Conservation (phyloP, 148 eudicot genomes). For the Rheum nobile region DNA sequence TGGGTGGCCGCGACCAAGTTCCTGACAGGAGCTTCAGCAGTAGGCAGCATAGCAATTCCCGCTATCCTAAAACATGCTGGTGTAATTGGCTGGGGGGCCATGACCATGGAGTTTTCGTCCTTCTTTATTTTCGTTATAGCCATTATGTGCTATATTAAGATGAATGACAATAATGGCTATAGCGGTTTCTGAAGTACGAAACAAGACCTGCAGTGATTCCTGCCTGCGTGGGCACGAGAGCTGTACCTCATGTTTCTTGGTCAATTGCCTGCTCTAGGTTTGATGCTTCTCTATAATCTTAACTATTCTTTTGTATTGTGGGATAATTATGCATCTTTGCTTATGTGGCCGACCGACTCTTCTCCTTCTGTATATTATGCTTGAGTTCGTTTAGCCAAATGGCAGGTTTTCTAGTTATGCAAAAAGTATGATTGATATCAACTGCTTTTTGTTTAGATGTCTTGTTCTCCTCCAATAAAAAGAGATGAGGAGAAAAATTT, state of each 20-base stretch:
- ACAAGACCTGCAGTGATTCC: neutral
- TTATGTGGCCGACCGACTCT: neutral
- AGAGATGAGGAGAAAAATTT: too few relatives aligned
- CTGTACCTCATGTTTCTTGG: neutral
- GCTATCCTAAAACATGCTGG: slow-evolving; percentile 73
- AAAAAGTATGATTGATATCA: neutral
- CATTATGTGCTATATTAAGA: slow-evolving; percentile 46
- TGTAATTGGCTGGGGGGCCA: slow-evolving; percentile 79
- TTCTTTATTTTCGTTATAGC: slow-evolving; percentile 47
- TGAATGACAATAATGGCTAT: slow-evolving; percentile 43
- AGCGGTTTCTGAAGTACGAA: slow-evolving; percentile 3
- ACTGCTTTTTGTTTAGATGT: neutral
- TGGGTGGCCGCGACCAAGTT: slow-evolving; percentile 82
- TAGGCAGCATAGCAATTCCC: slow-evolving; percentile 89
- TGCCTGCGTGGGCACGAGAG: neutral
- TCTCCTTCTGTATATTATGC: neutral
- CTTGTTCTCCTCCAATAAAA: too few relatives aligned
- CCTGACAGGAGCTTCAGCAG: slow-evolving; percentile 73
- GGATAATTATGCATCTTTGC: neutral
- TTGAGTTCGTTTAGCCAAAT: neutral
- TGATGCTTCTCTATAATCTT: neutral
- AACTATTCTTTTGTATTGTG: neutral
- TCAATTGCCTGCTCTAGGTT: neutral
- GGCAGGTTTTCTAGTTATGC: neutral
- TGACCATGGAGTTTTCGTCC: slow-evolving; percentile 68